Evolutionary conservation across 2,329 filamentous ascomycete genomes (phyloP).

Genomic region (Xylaria sp.): DNA sequence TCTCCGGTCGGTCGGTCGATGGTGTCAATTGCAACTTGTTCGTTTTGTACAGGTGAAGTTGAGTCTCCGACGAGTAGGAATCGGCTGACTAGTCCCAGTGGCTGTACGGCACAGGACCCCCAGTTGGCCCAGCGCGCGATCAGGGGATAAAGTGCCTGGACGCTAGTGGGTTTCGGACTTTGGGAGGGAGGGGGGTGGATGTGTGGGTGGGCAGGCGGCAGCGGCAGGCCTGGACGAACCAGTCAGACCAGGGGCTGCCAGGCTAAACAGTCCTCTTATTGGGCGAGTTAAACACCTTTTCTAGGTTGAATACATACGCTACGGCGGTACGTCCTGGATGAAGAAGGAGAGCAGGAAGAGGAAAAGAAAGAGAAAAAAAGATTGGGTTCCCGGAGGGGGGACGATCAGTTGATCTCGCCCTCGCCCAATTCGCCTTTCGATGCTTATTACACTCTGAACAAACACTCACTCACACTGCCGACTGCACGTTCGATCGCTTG

Average conservation of each 20-base stretch:
- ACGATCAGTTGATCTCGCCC: conserved; percentile 27
- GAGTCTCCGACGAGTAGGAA: conserved; percentile 17
- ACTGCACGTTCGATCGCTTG: conserved; percentile 27
- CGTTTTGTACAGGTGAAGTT: conserved; percentile 18
- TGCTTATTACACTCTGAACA: not conserved
- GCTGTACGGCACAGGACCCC: conserved; percentile 24
- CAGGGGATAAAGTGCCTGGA: conserved; percentile 20
- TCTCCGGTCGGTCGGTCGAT: conserved; percentile 15
- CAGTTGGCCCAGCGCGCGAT: conserved; percentile 14
- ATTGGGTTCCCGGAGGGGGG: conserved; percentile 13
- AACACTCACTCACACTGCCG: conserved; percentile 8
- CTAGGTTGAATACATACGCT: not conserved
- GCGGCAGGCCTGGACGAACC: conserved; percentile 13
- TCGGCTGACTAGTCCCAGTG: conserved; percentile 18
- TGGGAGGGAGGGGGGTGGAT: conserved; percentile 10
- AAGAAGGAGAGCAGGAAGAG: conserved; percentile 1
- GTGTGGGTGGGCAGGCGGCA: not conserved
- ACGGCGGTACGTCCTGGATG: not conserved
- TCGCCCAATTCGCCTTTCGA: conserved; percentile 20
- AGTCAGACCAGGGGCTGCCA: conserved; percentile 8
- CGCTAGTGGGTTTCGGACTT: conserved; percentile 31
- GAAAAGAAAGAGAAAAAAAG: conserved; percentile 2
- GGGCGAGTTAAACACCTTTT: conserved; percentile 1
- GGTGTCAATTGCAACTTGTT: conserved; percentile 26
- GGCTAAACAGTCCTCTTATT: not conserved